A percentile compares a stretch with the other conserved stretches of the same genome.
These are phyloP conservation scores for Schwanniomyces polymorphus DNA, from an alignment of 805 yeast species.

Conservation along the genomic window DNA sequence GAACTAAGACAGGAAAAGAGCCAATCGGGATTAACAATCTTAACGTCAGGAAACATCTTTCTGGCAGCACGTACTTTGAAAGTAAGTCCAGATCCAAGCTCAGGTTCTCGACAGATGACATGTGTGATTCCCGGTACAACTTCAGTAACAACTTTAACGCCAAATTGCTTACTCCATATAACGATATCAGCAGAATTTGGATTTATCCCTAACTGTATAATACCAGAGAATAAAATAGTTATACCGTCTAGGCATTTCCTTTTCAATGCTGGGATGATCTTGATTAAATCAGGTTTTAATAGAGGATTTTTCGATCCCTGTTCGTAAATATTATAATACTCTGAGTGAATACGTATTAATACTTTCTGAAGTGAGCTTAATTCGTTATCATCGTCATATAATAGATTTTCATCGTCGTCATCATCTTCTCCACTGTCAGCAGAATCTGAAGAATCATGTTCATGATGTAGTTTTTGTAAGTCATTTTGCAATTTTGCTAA, in stretches of 20 bases:
- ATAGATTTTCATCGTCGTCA: conserved; percentile 49
- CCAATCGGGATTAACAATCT: conserved; percentile 93
- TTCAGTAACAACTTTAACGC: conserved; percentile 78
- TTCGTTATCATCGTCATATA: conserved; percentile 82
- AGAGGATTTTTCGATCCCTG: conserved; percentile 11
- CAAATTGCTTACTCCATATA: conserved; percentile 89
- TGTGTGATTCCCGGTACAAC: conserved; percentile 79
- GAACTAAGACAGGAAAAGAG: conserved; percentile 77
- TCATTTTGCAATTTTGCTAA: conserved; percentile 79
- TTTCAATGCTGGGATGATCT: conserved; percentile 77
- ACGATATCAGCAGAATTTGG: conserved; percentile 82
- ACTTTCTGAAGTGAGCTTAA: conserved; percentile 62
- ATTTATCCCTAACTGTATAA: conserved; percentile 81
- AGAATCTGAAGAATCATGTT: conserved; percentile 16
- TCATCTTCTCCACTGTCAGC: conserved; percentile 21
- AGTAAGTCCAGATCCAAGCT: conserved; percentile 50
- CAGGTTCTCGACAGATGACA: conserved; percentile 76
- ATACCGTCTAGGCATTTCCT: conserved; percentile 63
- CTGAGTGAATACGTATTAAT: conserved; percentile 60
- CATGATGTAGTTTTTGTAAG: conserved; percentile 51
- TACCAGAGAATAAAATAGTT: conserved; percentile 78
- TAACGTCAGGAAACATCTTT: conserved; percentile 56
- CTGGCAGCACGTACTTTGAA: conserved; percentile 81
- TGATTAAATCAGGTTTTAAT: conserved; percentile 59
- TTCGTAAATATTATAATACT: conserved; percentile 58